phyloP scores from a whole-genome alignment of 176 grass and related monocot genomes.

The Oryza punctata region DNA sequence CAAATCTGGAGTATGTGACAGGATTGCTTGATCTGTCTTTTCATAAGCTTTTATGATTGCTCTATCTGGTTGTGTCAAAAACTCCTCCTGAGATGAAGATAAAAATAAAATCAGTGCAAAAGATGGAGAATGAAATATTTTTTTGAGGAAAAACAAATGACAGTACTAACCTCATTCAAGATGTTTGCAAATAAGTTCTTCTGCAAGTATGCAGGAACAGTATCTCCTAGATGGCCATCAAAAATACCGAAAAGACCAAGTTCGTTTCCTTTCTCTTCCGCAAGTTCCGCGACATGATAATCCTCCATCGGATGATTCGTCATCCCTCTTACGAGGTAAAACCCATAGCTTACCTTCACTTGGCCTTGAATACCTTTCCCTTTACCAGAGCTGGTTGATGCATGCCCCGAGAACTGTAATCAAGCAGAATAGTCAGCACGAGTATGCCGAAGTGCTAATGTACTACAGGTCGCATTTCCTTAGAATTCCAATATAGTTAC shows the following conservation, averaged over 20 bases:
- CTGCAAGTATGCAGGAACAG: conserved; percentile 64
- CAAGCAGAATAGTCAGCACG: conserved; percentile 28
- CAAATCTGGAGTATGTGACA: conserved; percentile 74
- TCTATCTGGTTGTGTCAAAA: conserved; percentile 73
- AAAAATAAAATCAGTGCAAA: neutral
- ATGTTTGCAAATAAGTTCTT: conserved; percentile 75
- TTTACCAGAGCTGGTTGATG: conserved; percentile 53
- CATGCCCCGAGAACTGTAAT: conserved; percentile 44
- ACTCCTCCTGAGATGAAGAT: conserved; percentile 68
- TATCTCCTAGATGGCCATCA: conserved; percentile 78
- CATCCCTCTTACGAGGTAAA: conserved; percentile 64
- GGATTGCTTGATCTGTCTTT: conserved; percentile 83
- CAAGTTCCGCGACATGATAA: conserved; percentile 64
- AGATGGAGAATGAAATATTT: neutral
- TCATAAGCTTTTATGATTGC: conserved; percentile 81
- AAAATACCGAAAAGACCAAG: conserved; percentile 79
- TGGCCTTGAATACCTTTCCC: conserved; percentile 52
- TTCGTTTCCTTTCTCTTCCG: conserved; percentile 41
- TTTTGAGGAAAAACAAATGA: neutral
- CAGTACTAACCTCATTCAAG: conserved; percentile 54
- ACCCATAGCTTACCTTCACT: conserved; percentile 64
- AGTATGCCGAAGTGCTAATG: neutral
- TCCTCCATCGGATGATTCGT: conserved; percentile 89
- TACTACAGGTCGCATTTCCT: neutral
- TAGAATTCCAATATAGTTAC: neutral